Percentiles rank a stretch among this genome's conserved stretches.
Evolutionary conservation across 1,284 basidiomycete genomes (phyloP).

Genomic region (Melampsora larici-populina): DNA sequence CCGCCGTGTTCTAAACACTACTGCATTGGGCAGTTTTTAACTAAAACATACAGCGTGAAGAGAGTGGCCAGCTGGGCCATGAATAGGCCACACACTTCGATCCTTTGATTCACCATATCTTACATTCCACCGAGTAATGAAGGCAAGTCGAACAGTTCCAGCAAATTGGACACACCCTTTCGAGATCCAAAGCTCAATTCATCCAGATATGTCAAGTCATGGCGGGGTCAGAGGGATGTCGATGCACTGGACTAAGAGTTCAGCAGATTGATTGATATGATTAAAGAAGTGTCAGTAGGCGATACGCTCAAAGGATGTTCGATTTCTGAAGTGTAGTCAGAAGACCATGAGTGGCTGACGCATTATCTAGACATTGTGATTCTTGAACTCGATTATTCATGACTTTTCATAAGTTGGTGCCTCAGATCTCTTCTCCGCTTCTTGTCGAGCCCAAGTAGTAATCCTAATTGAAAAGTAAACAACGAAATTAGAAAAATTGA

Average conservation of each 20-base stretch:
- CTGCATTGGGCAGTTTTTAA: no score
- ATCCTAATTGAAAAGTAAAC: conserved; percentile 18
- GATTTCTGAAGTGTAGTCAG: not conserved
- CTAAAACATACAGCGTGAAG: no score
- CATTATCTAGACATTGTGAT: not conserved
- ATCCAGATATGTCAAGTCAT: not conserved
- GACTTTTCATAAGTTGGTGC: conserved; percentile 36
- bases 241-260: not conserved
- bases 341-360: not conserved
- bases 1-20: no score
- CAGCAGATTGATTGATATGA: not conserved
- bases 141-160: no score
- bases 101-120: no score
- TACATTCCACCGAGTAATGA: no score
- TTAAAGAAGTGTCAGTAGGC: not conserved
- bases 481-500: conserved; percentile 5
- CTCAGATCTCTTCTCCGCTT: conserved; percentile 36
- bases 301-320: not conserved
- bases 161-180: no score
- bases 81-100: no score
- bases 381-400: not conserved
- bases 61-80: no score
- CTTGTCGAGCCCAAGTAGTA: conserved; percentile 36
- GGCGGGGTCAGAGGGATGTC: not conserved
- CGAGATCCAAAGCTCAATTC: no score